Percentiles rank a stretch among this genome's conserved stretches.
phyloP scores from a whole-genome alignment of 2,329 filamentous ascomycete species.

The Exophiala dermatitidis region DNA sequence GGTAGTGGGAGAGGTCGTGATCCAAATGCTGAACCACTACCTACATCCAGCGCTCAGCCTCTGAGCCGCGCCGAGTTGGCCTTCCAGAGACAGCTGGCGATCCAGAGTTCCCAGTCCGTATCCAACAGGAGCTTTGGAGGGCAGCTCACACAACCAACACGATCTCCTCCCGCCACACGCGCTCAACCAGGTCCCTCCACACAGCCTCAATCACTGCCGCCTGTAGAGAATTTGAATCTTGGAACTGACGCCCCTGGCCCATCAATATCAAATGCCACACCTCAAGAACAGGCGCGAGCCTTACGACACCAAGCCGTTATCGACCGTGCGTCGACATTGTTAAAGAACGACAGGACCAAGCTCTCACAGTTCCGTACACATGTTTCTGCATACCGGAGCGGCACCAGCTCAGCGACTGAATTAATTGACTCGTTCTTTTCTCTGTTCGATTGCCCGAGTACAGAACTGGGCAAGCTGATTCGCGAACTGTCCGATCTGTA shows the following conservation, averaged over 20 bases:
- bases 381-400: constrained; percentile 70
- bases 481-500: constrained; percentile 90
- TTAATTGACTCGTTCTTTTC: constrained; percentile 83
- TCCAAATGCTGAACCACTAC: constrained; percentile 74
- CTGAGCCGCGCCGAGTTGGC: constrained; percentile 80
- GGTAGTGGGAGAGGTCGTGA: constrained; percentile 66
- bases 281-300: constrained; percentile 72
- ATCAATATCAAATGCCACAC: constrained; percentile 44
- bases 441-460: constrained; percentile 73
- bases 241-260: constrained; percentile 40
- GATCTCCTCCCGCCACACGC: neutral
- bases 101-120: constrained; percentile 77
- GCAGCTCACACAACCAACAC: constrained; percentile 54
- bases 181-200: constrained; percentile 32
- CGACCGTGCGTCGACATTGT: constrained; percentile 72
- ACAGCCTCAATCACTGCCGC: constrained; percentile 27
- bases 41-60: constrained; percentile 69
- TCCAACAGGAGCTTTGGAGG: constrained; percentile 78
- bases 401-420: constrained; percentile 61
- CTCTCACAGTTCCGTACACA: constrained; percentile 68
- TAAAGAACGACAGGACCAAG: constrained; percentile 69
- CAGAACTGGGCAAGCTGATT: constrained; percentile 78
- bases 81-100: constrained; percentile 84
- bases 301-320: constrained; percentile 77
- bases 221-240: constrained; percentile 49